phyloP scores from a whole-genome alignment of 345 rosid genomes.

The Arabis hirsuta region DNA sequence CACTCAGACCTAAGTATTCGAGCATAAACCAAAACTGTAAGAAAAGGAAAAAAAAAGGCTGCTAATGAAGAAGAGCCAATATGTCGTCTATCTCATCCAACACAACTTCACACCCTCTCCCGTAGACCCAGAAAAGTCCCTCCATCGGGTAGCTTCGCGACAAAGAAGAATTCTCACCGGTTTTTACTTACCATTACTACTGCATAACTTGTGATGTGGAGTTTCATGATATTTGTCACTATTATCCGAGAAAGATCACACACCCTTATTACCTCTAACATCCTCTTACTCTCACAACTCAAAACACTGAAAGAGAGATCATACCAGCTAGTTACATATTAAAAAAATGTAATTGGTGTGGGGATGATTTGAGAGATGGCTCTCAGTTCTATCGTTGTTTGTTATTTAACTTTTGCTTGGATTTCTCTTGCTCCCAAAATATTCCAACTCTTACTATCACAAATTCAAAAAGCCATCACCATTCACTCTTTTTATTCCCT shows the following conservation, averaged over 20 bases:
- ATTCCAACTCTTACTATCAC: no score
- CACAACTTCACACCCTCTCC: not conserved
- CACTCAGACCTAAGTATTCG: not conserved
- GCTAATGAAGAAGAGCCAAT: no score
- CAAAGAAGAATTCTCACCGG: not conserved
- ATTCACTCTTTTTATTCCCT: no score
- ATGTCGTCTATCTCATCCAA: constrained; percentile 17
- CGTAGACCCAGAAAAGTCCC: not conserved
- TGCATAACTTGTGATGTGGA: constrained; percentile 3
- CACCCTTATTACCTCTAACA: constrained; percentile 16
- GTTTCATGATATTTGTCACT: not conserved
- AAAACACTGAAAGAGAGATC: not conserved
- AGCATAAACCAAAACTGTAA: not conserved
- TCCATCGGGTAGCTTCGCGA: not conserved
- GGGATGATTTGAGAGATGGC: not conserved
- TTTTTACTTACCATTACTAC: not conserved
- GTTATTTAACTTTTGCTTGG: no score
- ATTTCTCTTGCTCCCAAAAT: no score
- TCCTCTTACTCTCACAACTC: not conserved
- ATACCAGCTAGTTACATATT: not conserved
- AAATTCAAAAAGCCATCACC: no score
- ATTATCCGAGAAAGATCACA: not conserved
- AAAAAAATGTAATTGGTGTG: not conserved
- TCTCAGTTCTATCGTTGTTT: not conserved
- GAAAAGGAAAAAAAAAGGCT: not conserved